Base-by-base conservation (phyloP, 2,329 filamentous ascomycete genomes). In the Neopestalotiopsis sp. region DNA sequence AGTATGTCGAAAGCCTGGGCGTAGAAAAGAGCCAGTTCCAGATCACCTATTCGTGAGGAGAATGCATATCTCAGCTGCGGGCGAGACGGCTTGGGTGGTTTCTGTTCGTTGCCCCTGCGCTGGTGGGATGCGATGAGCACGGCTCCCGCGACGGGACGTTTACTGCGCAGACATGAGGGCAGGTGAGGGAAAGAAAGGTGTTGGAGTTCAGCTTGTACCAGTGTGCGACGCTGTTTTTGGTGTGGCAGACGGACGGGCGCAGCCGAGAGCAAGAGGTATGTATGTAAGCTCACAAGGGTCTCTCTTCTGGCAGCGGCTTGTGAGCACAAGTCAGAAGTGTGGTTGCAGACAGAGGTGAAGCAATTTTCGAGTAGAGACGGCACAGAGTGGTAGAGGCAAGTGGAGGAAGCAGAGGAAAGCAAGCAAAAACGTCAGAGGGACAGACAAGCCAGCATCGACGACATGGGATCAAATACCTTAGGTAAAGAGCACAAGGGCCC, bases 301-400 rank as follows among this genome's bases (percentile, higher is more conserved):
- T 20, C 45, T 53, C 24, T 53, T 64, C 61, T 64, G 61, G 61
- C 61, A 49, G 61, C 61, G 61, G 61, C n/a, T n/a, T 30, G 12
- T 34, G 57, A 59, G 57, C 57, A 59, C 57, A 34, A 59, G 56
- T 12, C 17, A 28, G 17, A 24, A 20, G 9, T 59, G 24, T 24
- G 17, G n/a, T 24, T 30, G 24, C n/a, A 34, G 57, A 28, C 42
- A 49, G 42, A n/a, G 45, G 17, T 53, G 45, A 53, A 20, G 45
- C 45, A 53, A 24, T 53, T 53, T 20, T 17, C 17, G 45, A 53
- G 45, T 53, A 17, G 17, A 53, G 49, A 59, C 57, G 30, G 34
- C 34, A 38, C 34, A 24, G 42, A 49, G 42, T 49, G 24, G 24
- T 4, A 56, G 45, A 17, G 45, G 45, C 45, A 20, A 17, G 14